A percentile compares a stretch with the other conserved stretches of the same genome.
phyloP scores from a whole-genome alignment of 768 basidiomycete species.

The Dacryopinax primogenitus region DNA sequence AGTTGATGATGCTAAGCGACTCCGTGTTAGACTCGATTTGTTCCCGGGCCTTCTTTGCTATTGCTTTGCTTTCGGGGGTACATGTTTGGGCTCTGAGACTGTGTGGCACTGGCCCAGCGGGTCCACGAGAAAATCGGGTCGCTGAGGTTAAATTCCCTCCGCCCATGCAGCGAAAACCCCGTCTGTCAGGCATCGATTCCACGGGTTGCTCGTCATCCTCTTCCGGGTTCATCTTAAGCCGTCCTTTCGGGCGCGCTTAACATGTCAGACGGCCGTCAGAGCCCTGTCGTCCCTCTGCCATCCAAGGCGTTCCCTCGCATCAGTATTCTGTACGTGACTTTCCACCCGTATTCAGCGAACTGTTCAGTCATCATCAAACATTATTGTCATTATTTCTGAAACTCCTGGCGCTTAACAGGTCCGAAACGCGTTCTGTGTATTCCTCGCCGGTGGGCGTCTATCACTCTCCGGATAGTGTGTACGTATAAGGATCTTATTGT shows the following conservation, averaged over 20 bases:
- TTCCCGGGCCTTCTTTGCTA: neutral
- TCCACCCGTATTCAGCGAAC: neutral
- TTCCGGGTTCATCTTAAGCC: slow-evolving; percentile 9
- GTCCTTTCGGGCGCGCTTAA: slow-evolving; percentile 3
- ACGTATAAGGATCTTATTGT: neutral
- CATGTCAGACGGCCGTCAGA: slow-evolving; percentile 9
- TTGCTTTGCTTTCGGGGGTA: neutral
- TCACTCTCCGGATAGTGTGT: neutral
- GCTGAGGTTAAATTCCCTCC: slow-evolving; percentile 7
- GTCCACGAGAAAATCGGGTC: neutral
- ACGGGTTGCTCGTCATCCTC: slow-evolving; percentile 8
- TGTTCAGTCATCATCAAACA: neutral
- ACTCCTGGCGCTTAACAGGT: neutral
- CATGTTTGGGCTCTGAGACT: neutral
- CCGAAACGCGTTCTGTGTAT: neutral
- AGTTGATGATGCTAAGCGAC: neutral
- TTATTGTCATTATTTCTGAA: neutral
- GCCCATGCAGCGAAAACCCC: neutral
- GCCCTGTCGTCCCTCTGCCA: neutral
- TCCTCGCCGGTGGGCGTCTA: neutral
- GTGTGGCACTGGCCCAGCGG: neutral
- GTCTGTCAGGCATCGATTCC: neutral
- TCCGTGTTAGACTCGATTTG: slow-evolving; percentile 4
- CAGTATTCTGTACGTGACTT: neutral
- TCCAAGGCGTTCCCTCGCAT: neutral